Evolutionary conservation across 495 filamentous ascomycete genomes (phyloP).

Genomic region (Podospora pseudopauciseta): DNA sequence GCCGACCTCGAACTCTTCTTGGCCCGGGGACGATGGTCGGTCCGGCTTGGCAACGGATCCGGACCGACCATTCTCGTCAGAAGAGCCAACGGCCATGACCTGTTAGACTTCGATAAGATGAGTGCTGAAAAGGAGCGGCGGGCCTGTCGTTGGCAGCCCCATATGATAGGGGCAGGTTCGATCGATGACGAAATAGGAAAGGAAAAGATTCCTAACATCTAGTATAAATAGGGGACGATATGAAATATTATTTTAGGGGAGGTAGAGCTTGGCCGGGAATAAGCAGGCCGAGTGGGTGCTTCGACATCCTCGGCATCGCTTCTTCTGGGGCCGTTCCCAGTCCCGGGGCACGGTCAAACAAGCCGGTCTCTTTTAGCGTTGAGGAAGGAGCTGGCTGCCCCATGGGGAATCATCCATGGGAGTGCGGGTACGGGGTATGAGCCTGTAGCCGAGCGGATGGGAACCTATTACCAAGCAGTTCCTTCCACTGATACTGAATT

Average conservation of each 20-base stretch:
- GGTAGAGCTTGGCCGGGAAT: background rate
- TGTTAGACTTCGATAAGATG: background rate
- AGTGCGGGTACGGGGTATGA: background rate
- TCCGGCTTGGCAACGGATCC: background rate
- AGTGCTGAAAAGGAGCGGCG: background rate
- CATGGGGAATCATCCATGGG: conserved; percentile 1
- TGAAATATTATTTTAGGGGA: background rate
- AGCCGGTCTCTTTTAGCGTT: background rate
- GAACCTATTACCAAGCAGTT: background rate
- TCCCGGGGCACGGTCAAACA: no score
- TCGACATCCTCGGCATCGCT: conserved; percentile 1
- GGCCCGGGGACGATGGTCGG: background rate
- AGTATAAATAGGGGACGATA: background rate
- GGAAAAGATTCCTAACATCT: background rate
- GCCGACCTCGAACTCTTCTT: background rate
- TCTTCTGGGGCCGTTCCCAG: background rate
- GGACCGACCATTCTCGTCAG: background rate
- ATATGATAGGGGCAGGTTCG: background rate
- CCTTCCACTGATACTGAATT: background rate
- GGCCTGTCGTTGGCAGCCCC: background rate
- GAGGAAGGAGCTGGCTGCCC: background rate
- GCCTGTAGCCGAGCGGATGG: background rate
- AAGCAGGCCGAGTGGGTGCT: conserved; percentile 3
- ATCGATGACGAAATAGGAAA: background rate
- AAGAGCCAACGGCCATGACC: background rate